Conservation (phyloP, 108 stramenopile species). For the Chaetoceros tenuissimus region DNA sequence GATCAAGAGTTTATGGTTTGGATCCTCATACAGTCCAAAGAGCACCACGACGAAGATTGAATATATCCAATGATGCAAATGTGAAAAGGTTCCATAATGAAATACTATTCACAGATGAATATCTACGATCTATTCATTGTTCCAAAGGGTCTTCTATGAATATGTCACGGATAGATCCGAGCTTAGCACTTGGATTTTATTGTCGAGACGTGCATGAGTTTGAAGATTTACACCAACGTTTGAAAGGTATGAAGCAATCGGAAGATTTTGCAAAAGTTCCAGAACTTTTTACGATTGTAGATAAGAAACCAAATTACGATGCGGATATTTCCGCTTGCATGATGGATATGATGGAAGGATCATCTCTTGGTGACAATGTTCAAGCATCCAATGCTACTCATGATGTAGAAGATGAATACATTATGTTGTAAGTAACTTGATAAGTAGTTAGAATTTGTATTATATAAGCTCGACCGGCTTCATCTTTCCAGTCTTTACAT, state of each 20-base stretch:
- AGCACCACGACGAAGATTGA: constrained; percentile 42
- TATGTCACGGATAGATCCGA: constrained; percentile 75
- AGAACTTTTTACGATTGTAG: constrained; percentile 57
- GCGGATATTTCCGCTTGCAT: constrained; percentile 39
- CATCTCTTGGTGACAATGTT: background rate
- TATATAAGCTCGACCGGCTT: too few species aligned
- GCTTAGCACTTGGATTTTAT: constrained; percentile 82
- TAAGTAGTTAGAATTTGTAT: background rate
- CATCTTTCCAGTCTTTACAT: too few species aligned
- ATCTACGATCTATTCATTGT: constrained; percentile 65
- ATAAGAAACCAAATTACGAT: constrained; percentile 64
- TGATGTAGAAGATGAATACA: constrained; percentile 47
- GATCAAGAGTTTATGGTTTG: constrained; percentile 59
- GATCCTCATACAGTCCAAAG: constrained; percentile 83
- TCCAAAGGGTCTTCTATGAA: constrained; percentile 38
- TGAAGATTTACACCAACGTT: constrained; percentile 23
- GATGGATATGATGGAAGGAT: constrained; percentile 40
- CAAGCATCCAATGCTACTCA: constrained; percentile 6
- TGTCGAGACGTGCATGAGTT: constrained; percentile 60
- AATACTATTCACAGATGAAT: constrained; percentile 51
- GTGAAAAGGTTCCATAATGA: constrained; percentile 6
- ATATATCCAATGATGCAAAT: background rate
- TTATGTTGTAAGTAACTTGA: constrained; percentile 26
- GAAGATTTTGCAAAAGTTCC: constrained; percentile 32
- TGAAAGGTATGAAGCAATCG: constrained; percentile 22